These are phyloP conservation scores for Orychophragmus violaceus DNA, from an alignment of 345 rosid genomes.

Conservation along the genomic window DNA sequence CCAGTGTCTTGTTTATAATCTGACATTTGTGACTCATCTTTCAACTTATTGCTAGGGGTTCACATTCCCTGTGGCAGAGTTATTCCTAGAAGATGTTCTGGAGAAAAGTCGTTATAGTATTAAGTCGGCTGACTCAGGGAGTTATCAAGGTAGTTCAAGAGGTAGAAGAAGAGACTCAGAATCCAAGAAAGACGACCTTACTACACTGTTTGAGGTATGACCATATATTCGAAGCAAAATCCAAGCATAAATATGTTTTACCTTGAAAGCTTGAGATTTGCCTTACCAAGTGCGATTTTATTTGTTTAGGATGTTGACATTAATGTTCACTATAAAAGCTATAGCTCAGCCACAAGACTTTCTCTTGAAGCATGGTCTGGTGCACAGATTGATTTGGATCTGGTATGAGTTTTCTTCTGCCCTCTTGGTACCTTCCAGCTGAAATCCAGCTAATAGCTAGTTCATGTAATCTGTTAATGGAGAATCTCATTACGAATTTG, in stretches of 20 bases:
- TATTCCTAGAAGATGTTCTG: constrained; percentile 80
- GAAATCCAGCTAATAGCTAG: not conserved
- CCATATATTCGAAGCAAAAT: not conserved
- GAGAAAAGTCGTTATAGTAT: constrained; percentile 68
- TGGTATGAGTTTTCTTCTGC: constrained; percentile 41
- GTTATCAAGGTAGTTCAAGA: constrained; percentile 63
- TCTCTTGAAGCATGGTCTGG: constrained; percentile 95
- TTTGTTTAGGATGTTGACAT: constrained; percentile 63
- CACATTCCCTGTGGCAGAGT: constrained; percentile 81
- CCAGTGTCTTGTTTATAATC: not conserved
- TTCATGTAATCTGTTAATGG: not conserved
- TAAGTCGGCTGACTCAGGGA: constrained; percentile 54
- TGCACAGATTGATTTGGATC: constrained; percentile 76
- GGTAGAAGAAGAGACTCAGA: constrained; percentile 72
- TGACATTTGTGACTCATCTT: not conserved
- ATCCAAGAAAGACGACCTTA: constrained; percentile 62
- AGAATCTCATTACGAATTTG: constrained; percentile 2
- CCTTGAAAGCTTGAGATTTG: not conserved
- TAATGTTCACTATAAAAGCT: constrained; percentile 57
- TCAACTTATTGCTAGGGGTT: constrained; percentile 51
- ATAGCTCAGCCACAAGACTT: constrained; percentile 52
- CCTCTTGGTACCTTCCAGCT: constrained; percentile 1
- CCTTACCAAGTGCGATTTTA: constrained; percentile 10
- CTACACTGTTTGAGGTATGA: constrained; percentile 71
- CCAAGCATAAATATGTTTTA: not conserved